A percentile compares a stretch with the other conserved stretches of the same genome.
Evolutionary conservation across 805 yeast genomes (phyloP).

Genomic region (Huiozyma sinensis): DNA sequence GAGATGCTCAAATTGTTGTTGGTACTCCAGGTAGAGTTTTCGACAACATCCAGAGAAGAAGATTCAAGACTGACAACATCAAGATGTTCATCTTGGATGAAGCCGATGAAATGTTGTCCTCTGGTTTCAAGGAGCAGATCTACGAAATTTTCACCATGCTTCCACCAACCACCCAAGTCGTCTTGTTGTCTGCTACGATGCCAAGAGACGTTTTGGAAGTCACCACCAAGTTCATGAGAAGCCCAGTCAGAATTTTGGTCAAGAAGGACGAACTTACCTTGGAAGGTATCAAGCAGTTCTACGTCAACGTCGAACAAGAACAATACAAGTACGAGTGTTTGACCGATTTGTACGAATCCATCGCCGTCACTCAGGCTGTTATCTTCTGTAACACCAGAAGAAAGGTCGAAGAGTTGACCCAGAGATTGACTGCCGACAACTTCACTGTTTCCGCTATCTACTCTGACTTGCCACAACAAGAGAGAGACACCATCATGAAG

Average conservation of each 20-base stretch:
- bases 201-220: constrained; percentile 86
- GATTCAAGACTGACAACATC: constrained; percentile 68
- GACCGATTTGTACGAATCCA: constrained; percentile 88
- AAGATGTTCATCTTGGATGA: constrained; percentile 95
- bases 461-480: constrained; percentile 93
- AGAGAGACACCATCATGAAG: constrained; percentile 88
- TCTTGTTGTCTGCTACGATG: constrained; percentile 89
- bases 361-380: constrained; percentile 94
- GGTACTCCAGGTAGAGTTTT: constrained; percentile 98
- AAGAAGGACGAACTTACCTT: constrained; percentile 89
- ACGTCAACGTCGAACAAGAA: constrained; percentile 83
- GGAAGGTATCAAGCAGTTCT: constrained; percentile 91
- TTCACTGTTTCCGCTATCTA: constrained; percentile 95
- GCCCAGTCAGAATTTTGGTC: constrained; percentile 89
- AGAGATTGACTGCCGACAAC: constrained; percentile 63
- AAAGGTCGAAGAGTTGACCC: constrained; percentile 86
- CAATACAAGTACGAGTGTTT: constrained; percentile 90
- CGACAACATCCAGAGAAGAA: constrained; percentile 90
- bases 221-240: constrained; percentile 82
- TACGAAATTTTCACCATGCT: constrained; percentile 79
- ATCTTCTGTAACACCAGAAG: constrained; percentile 95
- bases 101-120: constrained; percentile 88
- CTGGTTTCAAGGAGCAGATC: constrained; percentile 90
- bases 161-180: constrained; percentile 84
- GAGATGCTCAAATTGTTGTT: constrained; percentile 80